Conservation (phyloP, 441 rosid genomes). For the Erodium moschatum region DNA sequence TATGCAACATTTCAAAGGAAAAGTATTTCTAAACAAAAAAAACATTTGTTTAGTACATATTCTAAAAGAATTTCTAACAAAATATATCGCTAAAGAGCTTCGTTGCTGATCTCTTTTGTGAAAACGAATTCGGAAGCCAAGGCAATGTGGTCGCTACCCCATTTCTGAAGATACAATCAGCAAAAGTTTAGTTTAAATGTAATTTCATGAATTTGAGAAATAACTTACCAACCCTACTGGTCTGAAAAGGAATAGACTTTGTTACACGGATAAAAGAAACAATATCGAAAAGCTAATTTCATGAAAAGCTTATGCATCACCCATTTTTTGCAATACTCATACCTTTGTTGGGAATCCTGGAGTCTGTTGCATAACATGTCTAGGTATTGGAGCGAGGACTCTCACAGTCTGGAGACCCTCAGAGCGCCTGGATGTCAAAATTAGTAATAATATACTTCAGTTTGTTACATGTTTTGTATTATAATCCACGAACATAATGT, state of each 20-base stretch:
- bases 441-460: neutral
- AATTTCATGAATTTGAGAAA: too few species aligned
- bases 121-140: constrained; percentile 74
- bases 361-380: constrained; percentile 75
- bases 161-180: constrained; percentile 39
- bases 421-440: constrained; percentile 49
- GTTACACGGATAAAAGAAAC: too few species aligned
- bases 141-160: constrained; percentile 97
- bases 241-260: too few species aligned
- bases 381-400: constrained; percentile 84
- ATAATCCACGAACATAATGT: neutral
- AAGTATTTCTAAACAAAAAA: too few species aligned
- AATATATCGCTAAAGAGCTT: too few species aligned
- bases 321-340: constrained; percentile 17
- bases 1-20: too few species aligned
- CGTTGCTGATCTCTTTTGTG: neutral
- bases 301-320: too few species aligned
- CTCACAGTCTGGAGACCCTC: constrained; percentile 70
- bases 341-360: constrained; percentile 90
- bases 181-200: neutral
- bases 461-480: neutral
- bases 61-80: too few species aligned
- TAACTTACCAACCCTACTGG: too few species aligned
- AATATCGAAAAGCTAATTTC: too few species aligned
- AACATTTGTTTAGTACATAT: too few species aligned